These are phyloP conservation scores for Neofusicoccum parvum DNA, from an alignment of 2,329 filamentous ascomycete genomes.

Conservation along the genomic window DNA sequence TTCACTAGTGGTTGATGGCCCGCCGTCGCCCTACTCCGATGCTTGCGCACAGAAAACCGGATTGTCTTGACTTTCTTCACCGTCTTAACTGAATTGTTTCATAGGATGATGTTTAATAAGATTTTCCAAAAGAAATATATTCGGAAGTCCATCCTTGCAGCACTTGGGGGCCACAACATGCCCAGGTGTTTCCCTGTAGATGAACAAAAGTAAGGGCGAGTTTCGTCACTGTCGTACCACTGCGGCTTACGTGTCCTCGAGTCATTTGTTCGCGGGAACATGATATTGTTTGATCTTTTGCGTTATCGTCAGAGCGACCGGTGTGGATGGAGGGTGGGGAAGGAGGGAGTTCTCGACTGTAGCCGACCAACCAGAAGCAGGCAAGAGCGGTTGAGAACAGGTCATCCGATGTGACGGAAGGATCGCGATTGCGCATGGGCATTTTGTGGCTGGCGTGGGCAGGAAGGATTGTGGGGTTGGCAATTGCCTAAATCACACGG, in stretches of 20 bases:
- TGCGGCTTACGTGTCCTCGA: neutral
- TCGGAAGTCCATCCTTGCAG: too few relatives aligned
- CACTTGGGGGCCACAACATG: too few relatives aligned
- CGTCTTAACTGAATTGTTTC: too few relatives aligned
- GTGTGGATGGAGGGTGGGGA: neutral
- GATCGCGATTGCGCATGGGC: neutral
- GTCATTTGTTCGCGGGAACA: neutral
- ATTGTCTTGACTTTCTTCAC: too few relatives aligned
- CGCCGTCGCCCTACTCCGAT: too few relatives aligned
- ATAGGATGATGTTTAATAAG: too few relatives aligned
- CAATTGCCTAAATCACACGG: neutral
- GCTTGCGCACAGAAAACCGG: too few relatives aligned
- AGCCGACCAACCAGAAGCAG: neutral
- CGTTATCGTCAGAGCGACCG: neutral
- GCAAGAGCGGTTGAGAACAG: neutral
- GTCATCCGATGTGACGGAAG: neutral
- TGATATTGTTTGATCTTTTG: neutral
- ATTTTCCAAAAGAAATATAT: too few relatives aligned
- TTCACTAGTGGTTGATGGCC: too few relatives aligned
- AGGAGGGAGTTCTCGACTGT: neutral
- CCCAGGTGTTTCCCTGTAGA: too few relatives aligned
- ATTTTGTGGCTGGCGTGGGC: neutral
- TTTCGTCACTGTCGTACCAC: too few relatives aligned
- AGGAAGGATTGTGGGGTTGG: neutral
- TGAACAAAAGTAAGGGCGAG: too few relatives aligned